Evolutionary conservation across 2,329 filamentous ascomycete genomes (phyloP), one percentile per base, ranked within the genome.

Genomic region (Penicillium sp.): DNA sequence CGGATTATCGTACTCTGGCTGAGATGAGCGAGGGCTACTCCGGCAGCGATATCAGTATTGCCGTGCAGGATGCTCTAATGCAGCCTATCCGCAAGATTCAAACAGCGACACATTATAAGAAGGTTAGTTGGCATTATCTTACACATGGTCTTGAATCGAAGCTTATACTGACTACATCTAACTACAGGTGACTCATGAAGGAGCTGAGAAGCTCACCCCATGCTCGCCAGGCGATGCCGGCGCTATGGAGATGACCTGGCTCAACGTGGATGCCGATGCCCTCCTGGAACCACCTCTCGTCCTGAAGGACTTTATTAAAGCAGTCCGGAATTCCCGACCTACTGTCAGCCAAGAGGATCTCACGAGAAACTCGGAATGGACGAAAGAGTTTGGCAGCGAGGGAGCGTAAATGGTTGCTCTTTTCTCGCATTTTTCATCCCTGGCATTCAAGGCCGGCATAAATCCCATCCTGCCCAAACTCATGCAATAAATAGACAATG

Each of bases 91-190:
- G 93, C 52, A 94, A 96, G 71, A 97, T 98, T 58, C 85, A 97
- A 68, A 95, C 90, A 54, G 91, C 93, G 14, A 98, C 93, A 43
- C 93, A 98, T 74, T 98, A 97, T 73, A 96, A 96, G 70, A 85
- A 87, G 74, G 91, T 91, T 75, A 41, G 66, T 58, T 37, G 13
- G 20, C 26, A 3, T 2, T 29, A 26, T 13, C 3, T 11, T n/a
- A 13, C 23, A 5, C 14, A 35, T 37, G 8, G n/a, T n/a, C 11
- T 40, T n/a, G 7, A 18, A 10, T 18, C 8, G 20, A 23, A 27
- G 20, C 11, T 2, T 22, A 45, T 3, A 36, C 32, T 37, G 31
- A 34, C 32, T 34, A 22, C 14, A 29, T 23, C 44, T 18, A 16
- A 18, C 24, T 32, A 42, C 57, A 91, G 86, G 82, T 94, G 26